Conservation (phyloP, 73 alveolate genomes). For the Paraurostyla sp. region DNA sequence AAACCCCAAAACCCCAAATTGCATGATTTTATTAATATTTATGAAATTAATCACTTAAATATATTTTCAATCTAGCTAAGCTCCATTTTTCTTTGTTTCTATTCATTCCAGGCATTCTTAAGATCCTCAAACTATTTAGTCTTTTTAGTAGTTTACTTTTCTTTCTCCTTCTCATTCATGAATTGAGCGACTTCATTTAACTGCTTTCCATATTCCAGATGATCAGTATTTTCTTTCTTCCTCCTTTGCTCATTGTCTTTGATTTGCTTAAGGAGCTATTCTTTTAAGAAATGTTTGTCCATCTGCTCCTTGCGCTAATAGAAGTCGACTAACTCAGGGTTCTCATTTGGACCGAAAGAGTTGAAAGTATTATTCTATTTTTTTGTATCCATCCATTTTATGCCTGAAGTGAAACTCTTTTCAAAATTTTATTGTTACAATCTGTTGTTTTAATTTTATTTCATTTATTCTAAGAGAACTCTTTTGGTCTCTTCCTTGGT, state of each 20-base stretch:
- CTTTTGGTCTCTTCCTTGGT: neutral
- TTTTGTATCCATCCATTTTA: conserved; percentile 31
- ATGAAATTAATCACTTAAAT: neutral
- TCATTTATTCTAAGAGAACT: neutral
- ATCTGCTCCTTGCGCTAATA: neutral
- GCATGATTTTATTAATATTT: too few species aligned
- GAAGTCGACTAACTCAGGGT: conserved; percentile 9
- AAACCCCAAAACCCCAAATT: too few species aligned
- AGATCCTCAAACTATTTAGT: neutral
- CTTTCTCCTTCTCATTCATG: neutral
- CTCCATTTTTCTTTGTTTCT: conserved; percentile 1
- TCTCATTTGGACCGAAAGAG: conserved; percentile 36
- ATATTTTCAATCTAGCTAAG: neutral
- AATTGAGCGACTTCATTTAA: neutral
- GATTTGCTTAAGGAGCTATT: neutral
- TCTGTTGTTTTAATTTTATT: neutral
- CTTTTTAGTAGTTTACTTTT: neutral
- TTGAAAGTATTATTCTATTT: neutral
- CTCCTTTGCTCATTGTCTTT: neutral
- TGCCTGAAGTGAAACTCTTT: conserved; percentile 14
- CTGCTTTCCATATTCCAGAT: neutral
- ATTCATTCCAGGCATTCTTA: conserved; percentile 13
- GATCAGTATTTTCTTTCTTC: neutral
- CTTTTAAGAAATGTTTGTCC: neutral
- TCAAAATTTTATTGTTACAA: neutral